Evolutionary conservation across 2,329 filamentous ascomycete genomes (phyloP), one percentile per base, ranked within the genome.

Genomic region (Botrytis aclada): DNA sequence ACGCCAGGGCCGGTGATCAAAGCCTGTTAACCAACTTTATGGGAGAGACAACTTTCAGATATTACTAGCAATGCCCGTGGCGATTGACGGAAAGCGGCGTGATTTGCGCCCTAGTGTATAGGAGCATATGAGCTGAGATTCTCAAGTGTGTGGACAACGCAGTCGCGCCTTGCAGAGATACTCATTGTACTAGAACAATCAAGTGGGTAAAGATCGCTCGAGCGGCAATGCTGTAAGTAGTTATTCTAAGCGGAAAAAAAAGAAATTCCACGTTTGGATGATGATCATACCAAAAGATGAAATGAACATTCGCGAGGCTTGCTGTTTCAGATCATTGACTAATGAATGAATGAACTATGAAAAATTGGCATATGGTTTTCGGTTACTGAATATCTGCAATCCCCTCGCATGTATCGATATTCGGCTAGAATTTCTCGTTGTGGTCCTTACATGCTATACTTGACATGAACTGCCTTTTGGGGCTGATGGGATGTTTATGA

Each of bases 391-490:
- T 85, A 4, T 83, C 32, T 67, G 64, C 29, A 77, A 78, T 4
- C 2, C 43, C 71, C 12, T 75, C 76, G 72, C 25, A 74, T 62
- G 74, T 76, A 29, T 79, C 79, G 41, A 80, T 78, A 80, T 78
- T 66, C 77, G 78, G 16, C 89, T 89, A 80, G 97, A 94, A 78
- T 94, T 97, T 20, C 81, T 83, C 79, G 83, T 83, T 0, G 81
- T 80, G 47, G 25, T 54, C n/a, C 25, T 54, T 25, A 47, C 45
- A 47, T 47, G 0, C 82, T 81, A 3, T 84, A 84, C 72, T 85
- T 85, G 56, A 91, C 82, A 41, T 90, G 85, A 90, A 91, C 20
- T 88, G 87, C 67, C 90, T 88, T 79, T 91, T 89, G 64, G 90
- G 82, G 0, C 85, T 43, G 39, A 89, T 83, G 0, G 87, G 88